Base-by-base conservation (phyloP, 1,284 basidiomycete genomes). In the Vanrija sp. region DNA sequence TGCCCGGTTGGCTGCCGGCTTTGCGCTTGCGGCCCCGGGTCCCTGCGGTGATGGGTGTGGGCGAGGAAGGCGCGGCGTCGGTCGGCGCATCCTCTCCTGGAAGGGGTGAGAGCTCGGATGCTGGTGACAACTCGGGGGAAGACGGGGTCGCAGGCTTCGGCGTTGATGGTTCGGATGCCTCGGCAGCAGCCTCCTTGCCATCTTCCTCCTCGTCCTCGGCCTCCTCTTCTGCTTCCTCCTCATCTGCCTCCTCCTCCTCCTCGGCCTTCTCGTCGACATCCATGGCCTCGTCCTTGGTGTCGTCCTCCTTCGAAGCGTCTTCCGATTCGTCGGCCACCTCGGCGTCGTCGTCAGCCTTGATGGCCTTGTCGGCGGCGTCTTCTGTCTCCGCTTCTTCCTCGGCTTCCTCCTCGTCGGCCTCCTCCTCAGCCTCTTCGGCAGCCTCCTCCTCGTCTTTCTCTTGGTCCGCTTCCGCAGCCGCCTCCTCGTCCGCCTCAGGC, bases 11-110 rank as follows among this genome's bases (percentile, higher is more conserved):
- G 12, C 51, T 48, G 7, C 42, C 37, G 2, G 66, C 65, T 54
- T 69, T 71, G 19, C 69, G 53, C 50, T 71, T 71, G 25, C 58
- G 57, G 1, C 47, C 45, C n/a, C 66, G 58, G 2, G 59, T 56
- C 4, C 56, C 8, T 2, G 42, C 19, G 6, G 48, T 31, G 12
- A 31, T 27, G 1, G 51, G 45, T n/a, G 48, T 47, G 4, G 53
- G 57, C 2, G 52, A 47, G 3, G 50, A 42, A 19, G 51, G 27
- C 2, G 24, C n/a, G 0, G 36, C 43, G 1, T 24, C 42, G 9
- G 48, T 18, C 2, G 48, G 36, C 3, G 36, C 43, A 23, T 57
- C 54, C 31, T 51, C 51, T 45, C 42, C 51, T 6, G 59, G 62
- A 10, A 56, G 49, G 5, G 64, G 58, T 3, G 64, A 65, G 20